phyloP scores from a whole-genome alignment of 108 stramenopile species.

The Skeletonema grethae region DNA sequence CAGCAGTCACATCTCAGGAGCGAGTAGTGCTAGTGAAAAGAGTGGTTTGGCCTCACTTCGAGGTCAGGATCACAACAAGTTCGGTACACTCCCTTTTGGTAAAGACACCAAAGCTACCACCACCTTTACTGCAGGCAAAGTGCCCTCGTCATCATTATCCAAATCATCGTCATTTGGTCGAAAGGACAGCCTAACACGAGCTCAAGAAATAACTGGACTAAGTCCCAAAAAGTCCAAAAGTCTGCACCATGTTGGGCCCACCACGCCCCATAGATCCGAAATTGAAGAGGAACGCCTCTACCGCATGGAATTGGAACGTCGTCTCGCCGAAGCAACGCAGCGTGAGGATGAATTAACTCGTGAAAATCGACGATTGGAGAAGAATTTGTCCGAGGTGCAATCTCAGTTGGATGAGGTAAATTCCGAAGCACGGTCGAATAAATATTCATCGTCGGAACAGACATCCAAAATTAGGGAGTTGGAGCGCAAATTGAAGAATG shows the following conservation, averaged over 20 bases:
- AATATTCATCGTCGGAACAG: slow-evolving; percentile 35
- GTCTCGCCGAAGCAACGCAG: slow-evolving; percentile 19
- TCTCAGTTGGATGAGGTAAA: slow-evolving; percentile 34
- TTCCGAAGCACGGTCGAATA: slow-evolving; percentile 23
- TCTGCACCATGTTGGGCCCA: slow-evolving; percentile 6
- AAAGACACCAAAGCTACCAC: not conserved
- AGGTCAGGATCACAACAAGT: slow-evolving; percentile 2
- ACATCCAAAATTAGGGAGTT: slow-evolving; percentile 33
- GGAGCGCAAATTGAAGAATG: slow-evolving; percentile 40
- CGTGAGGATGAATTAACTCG: slow-evolving; percentile 38
- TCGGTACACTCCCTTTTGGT: slow-evolving; percentile 5
- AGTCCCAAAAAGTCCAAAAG: slow-evolving; percentile 9
- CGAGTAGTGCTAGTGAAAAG: slow-evolving; percentile 36
- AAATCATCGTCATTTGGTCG: not conserved
- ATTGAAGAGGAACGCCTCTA: slow-evolving; percentile 29
- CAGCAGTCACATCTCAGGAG: slow-evolving; percentile 36
- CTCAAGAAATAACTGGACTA: slow-evolving; percentile 19
- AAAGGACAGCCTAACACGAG: slow-evolving; percentile 27
- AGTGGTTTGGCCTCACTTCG: not conserved
- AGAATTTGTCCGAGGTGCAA: slow-evolving; percentile 22
- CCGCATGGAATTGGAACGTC: slow-evolving; percentile 35
- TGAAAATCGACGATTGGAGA: slow-evolving; percentile 32
- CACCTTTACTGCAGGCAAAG: no score
- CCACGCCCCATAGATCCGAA: slow-evolving; percentile 5
- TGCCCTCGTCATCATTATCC: not conserved